phyloP scores from a whole-genome alignment of 768 basidiomycete species.

The Pholiota microspora region DNA sequence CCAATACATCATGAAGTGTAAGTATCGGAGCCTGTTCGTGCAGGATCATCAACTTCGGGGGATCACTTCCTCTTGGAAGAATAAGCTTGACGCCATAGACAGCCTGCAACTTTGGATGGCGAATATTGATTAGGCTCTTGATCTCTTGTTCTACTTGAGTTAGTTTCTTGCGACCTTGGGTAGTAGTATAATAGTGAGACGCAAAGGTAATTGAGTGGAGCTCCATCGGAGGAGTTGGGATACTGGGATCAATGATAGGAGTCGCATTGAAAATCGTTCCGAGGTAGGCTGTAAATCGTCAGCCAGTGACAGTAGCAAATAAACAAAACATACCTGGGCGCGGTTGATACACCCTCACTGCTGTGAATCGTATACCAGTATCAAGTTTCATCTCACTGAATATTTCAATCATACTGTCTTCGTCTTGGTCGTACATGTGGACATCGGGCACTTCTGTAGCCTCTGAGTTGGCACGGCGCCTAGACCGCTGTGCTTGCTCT shows the following conservation, averaged over 20 bases:
- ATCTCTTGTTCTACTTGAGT: constrained; percentile 66
- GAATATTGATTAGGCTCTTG: constrained; percentile 53
- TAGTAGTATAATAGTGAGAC: constrained; percentile 64
- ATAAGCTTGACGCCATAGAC: constrained; percentile 67
- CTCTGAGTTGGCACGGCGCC: constrained; percentile 68
- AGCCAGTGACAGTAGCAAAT: neutral
- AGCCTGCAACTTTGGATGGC: constrained; percentile 64
- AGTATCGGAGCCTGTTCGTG: constrained; percentile 67
- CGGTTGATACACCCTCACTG: constrained; percentile 73
- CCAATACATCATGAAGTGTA: constrained; percentile 70
- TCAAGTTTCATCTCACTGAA: constrained; percentile 57
- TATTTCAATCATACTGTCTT: constrained; percentile 56
- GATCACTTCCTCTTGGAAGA: constrained; percentile 43
- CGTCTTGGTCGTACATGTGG: constrained; percentile 20
- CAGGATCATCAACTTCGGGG: constrained; percentile 61
- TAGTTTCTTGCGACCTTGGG: constrained; percentile 72
- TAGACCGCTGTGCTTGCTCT: constrained; percentile 50
- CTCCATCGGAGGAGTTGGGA: constrained; percentile 59
- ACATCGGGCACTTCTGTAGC: constrained; percentile 58
- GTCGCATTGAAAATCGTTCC: constrained; percentile 73
- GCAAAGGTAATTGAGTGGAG: constrained; percentile 66
- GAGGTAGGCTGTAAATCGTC: constrained; percentile 45
- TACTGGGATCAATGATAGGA: constrained; percentile 66
- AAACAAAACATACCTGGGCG: constrained; percentile 47
- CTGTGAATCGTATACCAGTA: constrained; percentile 55